These are phyloP conservation scores for Sporothrix humicola DNA, from an alignment of 2,329 filamentous ascomycete genomes.

Conservation along the genomic window DNA sequence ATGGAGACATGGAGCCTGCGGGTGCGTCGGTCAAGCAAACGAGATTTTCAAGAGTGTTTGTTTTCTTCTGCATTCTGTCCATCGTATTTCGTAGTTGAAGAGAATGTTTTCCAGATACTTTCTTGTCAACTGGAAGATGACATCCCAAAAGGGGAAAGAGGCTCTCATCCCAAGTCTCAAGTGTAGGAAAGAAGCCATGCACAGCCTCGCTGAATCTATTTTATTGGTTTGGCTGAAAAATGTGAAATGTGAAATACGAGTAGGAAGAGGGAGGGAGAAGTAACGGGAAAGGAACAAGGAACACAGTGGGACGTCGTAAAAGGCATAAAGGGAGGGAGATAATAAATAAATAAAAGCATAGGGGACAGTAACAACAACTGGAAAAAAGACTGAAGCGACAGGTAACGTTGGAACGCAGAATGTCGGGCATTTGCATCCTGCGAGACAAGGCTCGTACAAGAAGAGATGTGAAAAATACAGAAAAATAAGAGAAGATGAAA, in stretches of 20 bases:
- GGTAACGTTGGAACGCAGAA: neutral
- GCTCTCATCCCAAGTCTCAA: too few relatives aligned
- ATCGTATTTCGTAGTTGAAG: neutral
- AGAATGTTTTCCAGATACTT: too few relatives aligned
- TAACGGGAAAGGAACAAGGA: neutral
- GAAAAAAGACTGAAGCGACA: neutral
- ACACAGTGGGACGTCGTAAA: neutral
- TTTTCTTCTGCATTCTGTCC: too few relatives aligned
- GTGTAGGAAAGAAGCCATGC: neutral
- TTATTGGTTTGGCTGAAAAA: neutral
- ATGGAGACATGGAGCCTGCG: neutral
- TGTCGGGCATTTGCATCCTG: neutral
- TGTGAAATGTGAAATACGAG: neutral
- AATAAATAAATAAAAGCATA: neutral
- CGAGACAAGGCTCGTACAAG: neutral
- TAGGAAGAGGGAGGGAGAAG: slow-evolving; percentile 5
- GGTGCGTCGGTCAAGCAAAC: neutral
- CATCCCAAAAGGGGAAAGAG: too few relatives aligned
- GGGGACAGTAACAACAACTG: neutral
- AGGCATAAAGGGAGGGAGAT: neutral
- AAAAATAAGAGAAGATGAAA: slow-evolving; percentile 21
- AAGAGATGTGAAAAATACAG: neutral
- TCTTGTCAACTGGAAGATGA: too few relatives aligned
- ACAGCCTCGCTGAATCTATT: slow-evolving; percentile 3
- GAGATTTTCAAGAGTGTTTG: neutral